phyloP scores from a whole-genome alignment of 1,284 basidiomycete genomes.

The Tilletiopsis washingtonensis region DNA sequence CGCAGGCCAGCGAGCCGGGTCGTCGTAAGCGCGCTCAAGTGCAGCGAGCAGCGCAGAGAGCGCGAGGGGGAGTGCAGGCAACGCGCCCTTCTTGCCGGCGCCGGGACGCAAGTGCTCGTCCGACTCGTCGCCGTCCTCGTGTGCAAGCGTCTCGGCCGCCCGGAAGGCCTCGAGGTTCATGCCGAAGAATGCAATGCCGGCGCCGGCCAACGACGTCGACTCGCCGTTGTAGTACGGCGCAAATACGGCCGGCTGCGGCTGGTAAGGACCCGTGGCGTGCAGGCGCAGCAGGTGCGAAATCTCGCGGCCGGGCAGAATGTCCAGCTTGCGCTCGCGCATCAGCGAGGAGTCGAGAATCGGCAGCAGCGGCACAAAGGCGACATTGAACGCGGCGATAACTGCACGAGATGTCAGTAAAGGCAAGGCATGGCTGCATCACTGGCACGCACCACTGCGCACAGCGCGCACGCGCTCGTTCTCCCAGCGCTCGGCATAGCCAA shows the following conservation, averaged over 20 bases:
- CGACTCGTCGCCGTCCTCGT: not conserved
- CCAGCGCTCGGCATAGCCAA: constrained; percentile 31
- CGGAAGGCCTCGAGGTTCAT: constrained; percentile 30
- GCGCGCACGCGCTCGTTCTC: constrained; percentile 37
- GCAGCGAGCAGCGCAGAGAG: constrained; percentile 62
- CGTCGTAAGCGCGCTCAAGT: constrained; percentile 61
- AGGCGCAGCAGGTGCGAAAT: constrained; percentile 20
- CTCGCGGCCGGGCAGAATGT: constrained; percentile 8
- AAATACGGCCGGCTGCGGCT: constrained; percentile 33
- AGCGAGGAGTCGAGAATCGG: constrained; percentile 3
- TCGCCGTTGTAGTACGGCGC: constrained; percentile 46
- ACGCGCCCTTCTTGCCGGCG: constrained; percentile 4
- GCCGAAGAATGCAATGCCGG: constrained; percentile 38
- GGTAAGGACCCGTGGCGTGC: constrained; percentile 36
- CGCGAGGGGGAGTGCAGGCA: constrained; percentile 60
- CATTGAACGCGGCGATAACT: constrained; percentile 8
- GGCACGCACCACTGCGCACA: constrained; percentile 13
- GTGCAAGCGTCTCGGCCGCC: constrained; percentile 20
- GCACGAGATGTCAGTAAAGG: too few relatives aligned
- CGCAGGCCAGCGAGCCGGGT: constrained; percentile 47
- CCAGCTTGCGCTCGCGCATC: not conserved
- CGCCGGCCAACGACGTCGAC: constrained; percentile 20
- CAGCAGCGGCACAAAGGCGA: constrained; percentile 5
- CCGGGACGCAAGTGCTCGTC: not conserved
- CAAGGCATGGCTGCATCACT: not conserved